Conservation (phyloP, 2,329 filamentous ascomycete genomes). For the Aspergillus latus region DNA sequence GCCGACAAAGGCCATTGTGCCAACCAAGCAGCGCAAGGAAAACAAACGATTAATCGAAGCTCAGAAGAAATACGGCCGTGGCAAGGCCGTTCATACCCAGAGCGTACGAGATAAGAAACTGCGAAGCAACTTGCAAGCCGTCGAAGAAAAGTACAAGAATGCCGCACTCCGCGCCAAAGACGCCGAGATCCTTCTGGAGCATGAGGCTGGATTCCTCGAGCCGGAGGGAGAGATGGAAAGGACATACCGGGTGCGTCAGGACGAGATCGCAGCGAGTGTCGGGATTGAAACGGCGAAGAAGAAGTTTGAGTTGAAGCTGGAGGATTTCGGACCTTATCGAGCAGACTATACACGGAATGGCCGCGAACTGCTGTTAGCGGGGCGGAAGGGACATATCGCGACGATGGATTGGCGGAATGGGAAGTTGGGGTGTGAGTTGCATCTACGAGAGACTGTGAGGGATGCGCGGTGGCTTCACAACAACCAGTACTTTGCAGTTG, state of each 20-base stretch:
- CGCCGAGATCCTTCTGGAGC: conserved; percentile 90
- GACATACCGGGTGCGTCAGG: conserved; percentile 89
- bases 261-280: conserved; percentile 74
- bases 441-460: conserved; percentile 84
- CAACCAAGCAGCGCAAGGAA: conserved; percentile 37
- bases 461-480: conserved; percentile 93
- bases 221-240: conserved; percentile 83
- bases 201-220: conserved; percentile 81
- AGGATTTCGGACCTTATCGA: conserved; percentile 79
- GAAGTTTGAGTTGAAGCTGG: conserved; percentile 83
- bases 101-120: conserved; percentile 86
- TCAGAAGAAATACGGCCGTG: conserved; percentile 79
- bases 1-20: conserved; percentile 30
- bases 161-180: conserved; percentile 81
- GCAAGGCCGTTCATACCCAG: conserved; percentile 70
- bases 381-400: conserved; percentile 90
- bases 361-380: conserved; percentile 77
- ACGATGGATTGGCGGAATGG: conserved; percentile 96
- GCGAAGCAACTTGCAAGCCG: conserved; percentile 70
- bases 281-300: conserved; percentile 86
- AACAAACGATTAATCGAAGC: conserved; percentile 52
- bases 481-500: conserved; percentile 87
- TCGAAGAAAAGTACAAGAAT: conserved; percentile 80
- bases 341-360: conserved; percentile 91
- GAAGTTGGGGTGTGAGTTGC: conserved; percentile 85